These are phyloP conservation scores for Scytalidium sp. DNA, from an alignment of 2,329 filamentous ascomycete species.

Conservation along the genomic window DNA sequence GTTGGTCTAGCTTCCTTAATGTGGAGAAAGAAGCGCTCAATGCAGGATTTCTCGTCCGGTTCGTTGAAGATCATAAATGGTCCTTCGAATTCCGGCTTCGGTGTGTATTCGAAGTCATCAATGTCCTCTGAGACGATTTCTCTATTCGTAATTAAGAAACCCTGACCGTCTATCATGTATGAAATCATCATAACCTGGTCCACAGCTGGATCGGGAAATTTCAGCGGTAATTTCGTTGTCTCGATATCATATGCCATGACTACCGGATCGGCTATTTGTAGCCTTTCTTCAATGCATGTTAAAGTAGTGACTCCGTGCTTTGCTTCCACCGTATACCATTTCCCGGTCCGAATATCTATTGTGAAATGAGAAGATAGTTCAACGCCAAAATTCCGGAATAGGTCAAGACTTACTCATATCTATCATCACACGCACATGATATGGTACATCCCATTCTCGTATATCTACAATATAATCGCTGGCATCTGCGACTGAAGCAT, in stretches of 20 bases:
- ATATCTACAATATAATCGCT: constrained; percentile 99
- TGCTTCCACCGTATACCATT: constrained; percentile 94
- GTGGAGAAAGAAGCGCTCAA: constrained; percentile 93
- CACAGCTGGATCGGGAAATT: constrained; percentile 91
- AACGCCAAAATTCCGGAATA: background rate
- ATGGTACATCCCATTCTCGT: constrained; percentile 97
- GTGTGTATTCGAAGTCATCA: constrained; percentile 96
- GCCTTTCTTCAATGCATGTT: constrained; percentile 78
- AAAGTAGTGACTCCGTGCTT: constrained; percentile 88
- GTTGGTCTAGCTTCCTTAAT: constrained; percentile 93
- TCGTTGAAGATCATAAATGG: constrained; percentile 99
- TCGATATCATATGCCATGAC: constrained; percentile 99
- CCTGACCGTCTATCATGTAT: constrained; percentile 99
- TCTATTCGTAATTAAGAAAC: constrained; percentile 95
- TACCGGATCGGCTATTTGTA: constrained; percentile 92
- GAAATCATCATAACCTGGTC: constrained; percentile 99
- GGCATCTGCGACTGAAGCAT: constrained; percentile 74
- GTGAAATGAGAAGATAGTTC: constrained; percentile 12
- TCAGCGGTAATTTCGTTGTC: constrained; percentile 90
- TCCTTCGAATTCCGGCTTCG: constrained; percentile 91
- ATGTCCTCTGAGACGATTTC: constrained; percentile 98
- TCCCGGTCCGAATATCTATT: constrained; percentile 87
- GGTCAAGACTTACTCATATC: constrained; percentile 65
- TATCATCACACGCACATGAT: constrained; percentile 98
- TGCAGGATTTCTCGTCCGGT: constrained; percentile 79